phyloP scores from a whole-genome alignment of 2,329 filamentous ascomycete genomes.

The Stachybotrys chlorohalonatus region DNA sequence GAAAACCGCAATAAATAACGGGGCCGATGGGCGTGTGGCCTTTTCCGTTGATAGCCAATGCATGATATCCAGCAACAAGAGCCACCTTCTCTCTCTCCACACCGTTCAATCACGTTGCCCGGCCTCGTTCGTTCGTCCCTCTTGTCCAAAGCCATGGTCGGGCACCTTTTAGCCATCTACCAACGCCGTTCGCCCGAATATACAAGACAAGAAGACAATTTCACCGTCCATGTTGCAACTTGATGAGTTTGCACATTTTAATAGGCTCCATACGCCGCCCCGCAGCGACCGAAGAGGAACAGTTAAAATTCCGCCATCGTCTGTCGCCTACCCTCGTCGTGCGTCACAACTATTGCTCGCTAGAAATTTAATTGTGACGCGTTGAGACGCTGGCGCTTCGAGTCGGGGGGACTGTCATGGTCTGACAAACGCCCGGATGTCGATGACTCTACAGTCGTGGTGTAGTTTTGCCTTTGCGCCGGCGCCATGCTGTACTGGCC shows the following conservation, averaged over 20 bases:
- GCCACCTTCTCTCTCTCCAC: not conserved
- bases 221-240: not conserved
- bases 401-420: slow-evolving; percentile 30
- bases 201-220: not conserved
- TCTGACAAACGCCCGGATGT: slow-evolving; percentile 17
- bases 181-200: slow-evolving; percentile 4
- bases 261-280: not conserved
- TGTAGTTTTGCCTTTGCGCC: slow-evolving; percentile 11
- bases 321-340: not conserved
- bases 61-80: not conserved
- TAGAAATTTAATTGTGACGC: slow-evolving; percentile 20
- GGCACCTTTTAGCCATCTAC: not conserved
- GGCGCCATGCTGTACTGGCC: slow-evolving; percentile 26
- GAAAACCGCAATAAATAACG: too few species aligned
- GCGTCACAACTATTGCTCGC: slow-evolving; percentile 27
- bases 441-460: slow-evolving; percentile 9
- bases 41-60: not conserved
- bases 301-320: too few species aligned
- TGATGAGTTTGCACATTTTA: not conserved
- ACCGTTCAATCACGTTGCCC: not conserved
- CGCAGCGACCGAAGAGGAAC: too few species aligned
- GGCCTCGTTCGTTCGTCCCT: not conserved
- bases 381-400: slow-evolving; percentile 40
- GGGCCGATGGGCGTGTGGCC: not conserved
- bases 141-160: not conserved